Percentiles rank a stretch among this genome's conserved stretches.
phyloP scores from a whole-genome alignment of 2,329 filamentous ascomycete species.

The Penicillium sp. region DNA sequence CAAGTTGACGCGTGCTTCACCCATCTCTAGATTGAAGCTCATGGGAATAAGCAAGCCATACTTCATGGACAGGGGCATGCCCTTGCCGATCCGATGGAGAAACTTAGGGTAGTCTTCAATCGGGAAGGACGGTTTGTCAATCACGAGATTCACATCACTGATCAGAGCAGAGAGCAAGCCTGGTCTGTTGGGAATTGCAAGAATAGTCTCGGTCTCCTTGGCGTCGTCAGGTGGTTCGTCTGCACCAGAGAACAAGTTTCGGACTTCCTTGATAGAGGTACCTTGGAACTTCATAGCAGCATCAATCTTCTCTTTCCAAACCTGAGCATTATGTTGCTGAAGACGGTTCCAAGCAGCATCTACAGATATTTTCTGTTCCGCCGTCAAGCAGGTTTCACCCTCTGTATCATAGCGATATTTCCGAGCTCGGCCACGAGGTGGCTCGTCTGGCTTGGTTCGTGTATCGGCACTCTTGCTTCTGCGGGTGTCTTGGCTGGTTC shows the following conservation, averaged over 20 bases:
- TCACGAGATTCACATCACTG: slow-evolving; percentile 76
- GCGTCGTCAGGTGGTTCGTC: slow-evolving; percentile 79
- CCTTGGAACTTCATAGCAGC: slow-evolving; percentile 68
- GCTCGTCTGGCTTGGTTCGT: slow-evolving; percentile 33
- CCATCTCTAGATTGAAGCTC: slow-evolving; percentile 85
- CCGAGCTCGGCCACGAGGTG: slow-evolving; percentile 38
- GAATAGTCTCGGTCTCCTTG: slow-evolving; percentile 79
- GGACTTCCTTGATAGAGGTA: slow-evolving; percentile 73
- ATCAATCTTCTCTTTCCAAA: slow-evolving; percentile 91
- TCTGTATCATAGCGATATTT: slow-evolving; percentile 74
- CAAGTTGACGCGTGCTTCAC: slow-evolving; percentile 80
- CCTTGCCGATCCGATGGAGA: slow-evolving; percentile 88
- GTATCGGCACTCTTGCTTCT: slow-evolving; percentile 61
- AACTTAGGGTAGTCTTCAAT: slow-evolving; percentile 79
- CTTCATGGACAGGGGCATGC: slow-evolving; percentile 87
- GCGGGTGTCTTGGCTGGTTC: slow-evolving; percentile 38
- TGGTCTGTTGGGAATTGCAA: slow-evolving; percentile 81
- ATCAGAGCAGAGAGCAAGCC: slow-evolving; percentile 78
- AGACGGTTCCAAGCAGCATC: slow-evolving; percentile 75
- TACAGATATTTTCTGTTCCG: slow-evolving; percentile 69
- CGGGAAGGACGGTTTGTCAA: slow-evolving; percentile 93
- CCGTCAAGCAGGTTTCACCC: slow-evolving; percentile 69
- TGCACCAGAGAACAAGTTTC: slow-evolving; percentile 76
- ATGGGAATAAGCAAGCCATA: slow-evolving; percentile 89
- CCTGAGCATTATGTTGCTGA: slow-evolving; percentile 78